Evolutionary conservation across 2,329 filamentous ascomycete genomes (phyloP).

Genomic region (Hymenoscyphus scutula): DNA sequence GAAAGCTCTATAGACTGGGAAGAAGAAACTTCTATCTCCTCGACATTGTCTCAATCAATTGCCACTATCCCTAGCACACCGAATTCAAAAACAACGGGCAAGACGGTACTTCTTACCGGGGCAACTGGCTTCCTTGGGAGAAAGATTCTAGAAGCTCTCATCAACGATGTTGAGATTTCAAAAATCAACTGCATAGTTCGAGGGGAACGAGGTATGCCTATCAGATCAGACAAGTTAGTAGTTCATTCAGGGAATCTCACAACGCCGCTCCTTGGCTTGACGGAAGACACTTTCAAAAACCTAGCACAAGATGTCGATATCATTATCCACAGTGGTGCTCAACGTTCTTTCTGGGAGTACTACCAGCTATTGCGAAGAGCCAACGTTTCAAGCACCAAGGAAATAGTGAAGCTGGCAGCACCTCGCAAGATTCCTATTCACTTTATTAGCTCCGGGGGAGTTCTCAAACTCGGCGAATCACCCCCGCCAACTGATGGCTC

Average conservation of each 20-base stretch:
- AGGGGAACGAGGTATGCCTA: conserved; percentile 7
- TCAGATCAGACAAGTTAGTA: conserved; percentile 25
- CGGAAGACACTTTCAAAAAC: conserved; percentile 24
- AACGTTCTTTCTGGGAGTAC: conserved; percentile 38
- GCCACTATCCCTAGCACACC: not conserved
- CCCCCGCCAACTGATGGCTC: conserved; percentile 28
- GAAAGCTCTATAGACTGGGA: conserved; percentile 16
- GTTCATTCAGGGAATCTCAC: conserved; percentile 40
- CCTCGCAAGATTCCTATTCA: conserved; percentile 36
- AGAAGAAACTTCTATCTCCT: conserved; percentile 12
- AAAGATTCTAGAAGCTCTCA: conserved; percentile 39
- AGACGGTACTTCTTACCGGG: conserved; percentile 38
- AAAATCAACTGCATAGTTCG: conserved; percentile 43
- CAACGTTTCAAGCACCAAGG: conserved; percentile 39
- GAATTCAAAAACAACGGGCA: not conserved
- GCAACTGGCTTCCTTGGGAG: conserved; percentile 42
- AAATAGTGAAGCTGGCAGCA: conserved; percentile 35
- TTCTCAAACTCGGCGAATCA: conserved; percentile 36
- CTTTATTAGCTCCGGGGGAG: conserved; percentile 36
- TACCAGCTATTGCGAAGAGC: conserved; percentile 36
- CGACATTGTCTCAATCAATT: not conserved
- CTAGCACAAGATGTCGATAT: conserved; percentile 39
- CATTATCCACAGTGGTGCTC: conserved; percentile 53
- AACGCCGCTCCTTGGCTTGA: conserved; percentile 39
- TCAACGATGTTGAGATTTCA: conserved; percentile 32